Conservation (phyloP, 2,329 filamentous ascomycete species). For the Colletotrichum sp. region DNA sequence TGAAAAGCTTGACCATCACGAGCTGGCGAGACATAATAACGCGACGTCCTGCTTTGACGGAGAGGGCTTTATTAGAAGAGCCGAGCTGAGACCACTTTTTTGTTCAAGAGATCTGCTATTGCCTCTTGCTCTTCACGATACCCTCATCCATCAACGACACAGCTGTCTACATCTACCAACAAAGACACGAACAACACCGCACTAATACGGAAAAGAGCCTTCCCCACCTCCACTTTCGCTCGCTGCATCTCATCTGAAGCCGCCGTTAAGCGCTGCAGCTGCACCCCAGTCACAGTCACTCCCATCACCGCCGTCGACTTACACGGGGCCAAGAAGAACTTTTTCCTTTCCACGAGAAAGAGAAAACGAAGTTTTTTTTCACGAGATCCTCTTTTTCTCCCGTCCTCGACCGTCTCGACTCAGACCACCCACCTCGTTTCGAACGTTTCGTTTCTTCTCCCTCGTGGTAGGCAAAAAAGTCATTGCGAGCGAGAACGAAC, state of each 20-base stretch:
- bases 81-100: background rate
- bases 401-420: background rate
- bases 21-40: conserved; percentile 25
- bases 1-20: conserved; percentile 33
- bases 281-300: background rate
- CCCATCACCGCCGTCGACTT: background rate
- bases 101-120: background rate
- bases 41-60: conserved; percentile 3
- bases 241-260: background rate
- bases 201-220: background rate
- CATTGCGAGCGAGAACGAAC: background rate
- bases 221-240: background rate
- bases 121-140: background rate
- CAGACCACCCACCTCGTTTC: background rate
- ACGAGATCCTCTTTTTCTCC: background rate
- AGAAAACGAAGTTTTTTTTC: background rate
- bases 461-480: background rate
- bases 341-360: background rate
- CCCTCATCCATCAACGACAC: background rate
- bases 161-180: background rate
- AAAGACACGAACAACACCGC: background rate
- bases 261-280: background rate
- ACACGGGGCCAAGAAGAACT: background rate
- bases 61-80: background rate
- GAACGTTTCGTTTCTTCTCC: background rate